Percentiles rank a stretch among this genome's conserved stretches.
phyloP scores from a whole-genome alignment of 768 basidiomycete species.

The Phlebiopsis gigantea region DNA sequence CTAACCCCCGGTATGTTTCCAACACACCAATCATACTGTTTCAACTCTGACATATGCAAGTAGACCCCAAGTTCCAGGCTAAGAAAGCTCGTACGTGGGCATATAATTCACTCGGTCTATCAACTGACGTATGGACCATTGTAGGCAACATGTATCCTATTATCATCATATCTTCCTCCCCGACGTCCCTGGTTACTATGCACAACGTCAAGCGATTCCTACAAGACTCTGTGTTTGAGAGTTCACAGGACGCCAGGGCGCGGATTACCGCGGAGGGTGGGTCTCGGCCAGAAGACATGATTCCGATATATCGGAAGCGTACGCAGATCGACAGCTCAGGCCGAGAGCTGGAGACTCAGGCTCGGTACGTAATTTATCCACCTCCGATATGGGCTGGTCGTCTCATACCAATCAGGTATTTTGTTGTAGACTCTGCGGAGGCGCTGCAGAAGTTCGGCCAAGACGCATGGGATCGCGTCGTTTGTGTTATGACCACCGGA shows the following conservation, averaged over 20 bases:
- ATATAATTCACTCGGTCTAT: neutral
- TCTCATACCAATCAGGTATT: conserved; percentile 42
- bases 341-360: conserved; percentile 45
- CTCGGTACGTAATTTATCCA: conserved; percentile 22
- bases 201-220: conserved; percentile 94
- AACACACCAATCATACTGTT: too few species aligned
- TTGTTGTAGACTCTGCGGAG: conserved; percentile 89
- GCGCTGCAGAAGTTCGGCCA: conserved; percentile 87
- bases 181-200: conserved; percentile 95
- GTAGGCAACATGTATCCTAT: conserved; percentile 82
- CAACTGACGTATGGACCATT: neutral
- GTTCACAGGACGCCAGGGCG: conserved; percentile 68
- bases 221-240: conserved; percentile 78
- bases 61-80: conserved; percentile 55
- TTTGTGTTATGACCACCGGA: conserved; percentile 97
- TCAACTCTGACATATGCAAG: too few species aligned
- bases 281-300: conserved; percentile 71
- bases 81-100: conserved; percentile 62
- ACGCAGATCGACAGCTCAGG: conserved; percentile 63
- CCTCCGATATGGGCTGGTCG: neutral
- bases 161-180: conserved; percentile 95
- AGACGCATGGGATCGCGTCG: conserved; percentile 95
- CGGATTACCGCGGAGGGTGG: conserved; percentile 68
- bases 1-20: conserved; percentile 34
- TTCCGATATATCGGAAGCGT: conserved; percentile 84